Evolutionary conservation across 208 protist genomes (phyloP), one percentile per base, ranked within the genome.

Genomic region (Leishmania mexicana): DNA sequence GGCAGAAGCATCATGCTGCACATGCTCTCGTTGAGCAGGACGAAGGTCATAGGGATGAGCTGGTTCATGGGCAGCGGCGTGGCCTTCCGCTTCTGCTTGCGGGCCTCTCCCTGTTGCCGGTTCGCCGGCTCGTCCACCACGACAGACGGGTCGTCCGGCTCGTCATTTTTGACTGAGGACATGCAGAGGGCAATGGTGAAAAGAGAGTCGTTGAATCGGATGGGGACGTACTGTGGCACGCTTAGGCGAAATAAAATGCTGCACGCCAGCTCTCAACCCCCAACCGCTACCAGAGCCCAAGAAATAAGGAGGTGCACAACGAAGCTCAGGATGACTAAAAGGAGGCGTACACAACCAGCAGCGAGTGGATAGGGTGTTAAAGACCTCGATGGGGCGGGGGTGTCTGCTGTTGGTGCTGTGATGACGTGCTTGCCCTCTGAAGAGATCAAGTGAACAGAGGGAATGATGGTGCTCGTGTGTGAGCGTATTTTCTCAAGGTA

Each of bases 1-100:
- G 92, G 92, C 31, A 90, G 67, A 35, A 94, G 85, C 87, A 95
- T 94, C 28, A 88, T 89, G 35, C 81, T 83, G 42, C 88, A 91
- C 1, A 95, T 75, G 51, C 89, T 92, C 64, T 95, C 92, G 73
- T 88, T 95, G 54, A 92, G 81, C 1, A 95, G 80, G 10, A 95
- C 88, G 70, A 95, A 83, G 13, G 81, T 84, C 81, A 95, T 86
- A 17, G 88, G 83, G 31, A 90, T 79, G 82, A 95, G 89, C 75
- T 93, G 92, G 31, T 84, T 72, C 68, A 93, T 75, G 6, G 88
- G 92, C 8, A 95, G 88, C 31, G 92, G 92, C 11, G 89, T 92
- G 1, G 75, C 49, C 60, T 82, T 85, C 15, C 8, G 17, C 11
- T 31, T 74, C 8, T 47, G 54, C 10, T 7, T 11, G 24, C 15